These are phyloP conservation scores for Lactuca sativa DNA, from an alignment of 129 eudicot genomes.

Conservation along the genomic window DNA sequence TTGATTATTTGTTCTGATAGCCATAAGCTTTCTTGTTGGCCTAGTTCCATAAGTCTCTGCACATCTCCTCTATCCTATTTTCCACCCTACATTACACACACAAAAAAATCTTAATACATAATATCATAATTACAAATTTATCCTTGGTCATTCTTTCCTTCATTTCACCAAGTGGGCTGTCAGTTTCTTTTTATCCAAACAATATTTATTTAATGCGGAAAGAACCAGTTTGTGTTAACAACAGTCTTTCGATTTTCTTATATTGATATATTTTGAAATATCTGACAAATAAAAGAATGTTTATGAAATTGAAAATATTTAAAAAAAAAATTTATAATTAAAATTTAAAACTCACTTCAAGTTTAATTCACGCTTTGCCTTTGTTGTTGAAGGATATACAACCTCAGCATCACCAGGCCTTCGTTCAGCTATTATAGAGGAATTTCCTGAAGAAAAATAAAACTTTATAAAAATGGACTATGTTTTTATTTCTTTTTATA, in stretches of 20 bases:
- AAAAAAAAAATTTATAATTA: not conserved
- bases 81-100: constrained; percentile 77
- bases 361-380: constrained; percentile 74
- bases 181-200: too few species aligned
- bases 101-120: too few species aligned
- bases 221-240: not conserved
- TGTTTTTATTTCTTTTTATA: too few species aligned
- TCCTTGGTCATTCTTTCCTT: too few species aligned
- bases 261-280: not conserved
- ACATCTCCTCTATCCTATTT: constrained; percentile 78
- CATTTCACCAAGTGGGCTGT: too few species aligned
- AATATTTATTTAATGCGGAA: too few species aligned
- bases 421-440: constrained; percentile 68
- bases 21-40: constrained; percentile 94
- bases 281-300: not conserved
- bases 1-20: constrained; percentile 37
- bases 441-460: constrained; percentile 60
- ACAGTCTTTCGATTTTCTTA: not conserved
- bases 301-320: not conserved
- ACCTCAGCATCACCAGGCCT: constrained; percentile 94
- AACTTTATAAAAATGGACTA: too few species aligned
- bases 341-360: constrained; percentile 92
- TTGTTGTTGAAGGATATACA: constrained; percentile 74
- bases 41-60: constrained; percentile 95
- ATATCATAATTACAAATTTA: too few species aligned